A percentile compares a stretch with the other conserved stretches of the same genome.
These are phyloP conservation scores for Colletotrichum sp. DNA, from an alignment of 2,329 filamentous ascomycete genomes.

Conservation along the genomic window DNA sequence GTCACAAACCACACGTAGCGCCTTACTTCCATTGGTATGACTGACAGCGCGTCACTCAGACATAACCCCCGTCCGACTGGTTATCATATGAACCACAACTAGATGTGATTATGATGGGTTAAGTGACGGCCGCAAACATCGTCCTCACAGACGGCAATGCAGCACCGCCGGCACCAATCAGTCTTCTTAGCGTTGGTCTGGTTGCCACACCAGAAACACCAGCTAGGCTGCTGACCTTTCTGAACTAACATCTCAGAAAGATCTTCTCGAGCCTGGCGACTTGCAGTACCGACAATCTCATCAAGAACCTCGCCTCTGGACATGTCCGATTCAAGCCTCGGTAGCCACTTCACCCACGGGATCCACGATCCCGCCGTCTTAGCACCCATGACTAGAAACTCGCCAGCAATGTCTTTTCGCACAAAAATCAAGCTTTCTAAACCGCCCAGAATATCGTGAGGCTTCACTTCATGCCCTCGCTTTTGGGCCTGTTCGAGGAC, in stretches of 20 bases:
- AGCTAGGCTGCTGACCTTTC: neutral
- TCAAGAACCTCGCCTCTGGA: neutral
- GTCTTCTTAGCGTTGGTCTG: neutral
- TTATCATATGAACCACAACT: neutral
- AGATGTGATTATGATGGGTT: neutral
- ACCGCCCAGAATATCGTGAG: neutral
- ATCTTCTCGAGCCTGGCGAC: neutral
- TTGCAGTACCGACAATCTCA: neutral
- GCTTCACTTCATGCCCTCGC: neutral
- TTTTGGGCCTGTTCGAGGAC: neutral
- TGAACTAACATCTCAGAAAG: neutral
- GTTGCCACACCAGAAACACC: conserved; percentile 19
- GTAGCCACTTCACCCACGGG: conserved; percentile 21
- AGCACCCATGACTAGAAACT: conserved; percentile 10
- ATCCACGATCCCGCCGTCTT: conserved; percentile 12
- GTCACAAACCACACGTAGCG: neutral
- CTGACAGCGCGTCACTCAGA: neutral
- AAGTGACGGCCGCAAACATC: neutral
- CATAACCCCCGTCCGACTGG: neutral
- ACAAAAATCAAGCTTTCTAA: conserved; percentile 15
- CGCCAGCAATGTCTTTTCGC: conserved; percentile 12
- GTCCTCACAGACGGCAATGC: neutral
- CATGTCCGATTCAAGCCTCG: conserved; percentile 18
- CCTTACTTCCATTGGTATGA: neutral
- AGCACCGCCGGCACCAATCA: conserved; percentile 16